phyloP scores from a whole-genome alignment of 306 rosid genomes.

The Abrus precatorius region DNA sequence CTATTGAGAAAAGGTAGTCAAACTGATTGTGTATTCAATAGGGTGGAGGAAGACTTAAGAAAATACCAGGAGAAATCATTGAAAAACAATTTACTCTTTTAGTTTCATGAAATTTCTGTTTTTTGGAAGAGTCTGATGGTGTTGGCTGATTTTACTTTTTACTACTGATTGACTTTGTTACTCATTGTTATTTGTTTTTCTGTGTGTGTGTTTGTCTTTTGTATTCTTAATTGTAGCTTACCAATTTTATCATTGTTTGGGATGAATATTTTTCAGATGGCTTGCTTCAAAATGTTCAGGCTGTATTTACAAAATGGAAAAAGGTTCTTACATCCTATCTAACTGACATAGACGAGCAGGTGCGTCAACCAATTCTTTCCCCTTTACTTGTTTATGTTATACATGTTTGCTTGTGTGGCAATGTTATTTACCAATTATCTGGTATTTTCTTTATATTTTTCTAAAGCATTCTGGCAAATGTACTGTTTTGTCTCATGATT shows the following conservation, averaged over 20 bases:
- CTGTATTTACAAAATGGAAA: constrained; percentile 73
- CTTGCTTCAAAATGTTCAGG: constrained; percentile 65
- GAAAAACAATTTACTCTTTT: constrained; percentile 1
- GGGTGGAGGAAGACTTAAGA: not conserved
- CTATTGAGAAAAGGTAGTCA: not conserved
- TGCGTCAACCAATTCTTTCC: constrained; percentile 45
- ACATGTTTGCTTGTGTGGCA: constrained; percentile 14
- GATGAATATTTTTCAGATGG: constrained; percentile 61
- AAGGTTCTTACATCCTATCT: constrained; percentile 77
- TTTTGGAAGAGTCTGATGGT: not conserved
- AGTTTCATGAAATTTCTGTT: not conserved
- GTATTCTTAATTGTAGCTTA: constrained; percentile 21
- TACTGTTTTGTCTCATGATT: constrained; percentile 12
- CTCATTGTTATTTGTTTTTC: not conserved
- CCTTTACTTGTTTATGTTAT: constrained; percentile 22
- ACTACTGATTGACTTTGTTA: not conserved
- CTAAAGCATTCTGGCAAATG: not conserved
- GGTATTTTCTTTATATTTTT: not conserved
- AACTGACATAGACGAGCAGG: constrained; percentile 90
- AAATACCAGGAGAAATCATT: not conserved
- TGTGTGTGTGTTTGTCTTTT: not conserved
- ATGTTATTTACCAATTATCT: not conserved
- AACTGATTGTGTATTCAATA: not conserved
- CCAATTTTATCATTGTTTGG: constrained; percentile 34
- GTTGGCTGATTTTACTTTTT: not conserved